These are phyloP conservation scores for Diplotaxis tenuifolia DNA, from an alignment of 345 rosid genomes.

Conservation along the genomic window DNA sequence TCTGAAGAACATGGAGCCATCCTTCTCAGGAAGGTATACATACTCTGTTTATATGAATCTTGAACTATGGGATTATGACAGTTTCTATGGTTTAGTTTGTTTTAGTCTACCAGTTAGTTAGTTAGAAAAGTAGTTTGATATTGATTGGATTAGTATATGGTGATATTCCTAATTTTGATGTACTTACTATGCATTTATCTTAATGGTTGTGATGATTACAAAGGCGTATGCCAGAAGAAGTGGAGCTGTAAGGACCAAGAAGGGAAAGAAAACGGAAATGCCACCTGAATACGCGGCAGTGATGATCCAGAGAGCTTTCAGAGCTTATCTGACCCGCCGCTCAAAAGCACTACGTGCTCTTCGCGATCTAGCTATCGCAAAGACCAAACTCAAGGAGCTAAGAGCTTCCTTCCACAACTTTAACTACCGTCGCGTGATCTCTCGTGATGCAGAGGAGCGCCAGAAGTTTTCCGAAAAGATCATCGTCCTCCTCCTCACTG, in stretches of 20 bases:
- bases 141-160: background rate
- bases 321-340: conserved; percentile 76
- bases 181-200: background rate
- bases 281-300: conserved; percentile 75
- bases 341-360: conserved; percentile 83
- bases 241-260: conserved; percentile 46
- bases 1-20: conserved; percentile 48
- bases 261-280: conserved; percentile 82
- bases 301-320: conserved; percentile 75
- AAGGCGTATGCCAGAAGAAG: conserved; percentile 82
- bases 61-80: background rate
- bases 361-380: conserved; percentile 87
- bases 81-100: background rate
- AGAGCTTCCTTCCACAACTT: conserved; percentile 73
- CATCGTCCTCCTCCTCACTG: conserved; percentile 87
- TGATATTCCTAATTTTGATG: background rate
- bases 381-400: conserved; percentile 85
- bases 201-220: background rate
- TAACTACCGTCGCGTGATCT: conserved; percentile 66
- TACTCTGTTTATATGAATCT: conserved; percentile 6
- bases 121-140: background rate
- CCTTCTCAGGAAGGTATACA: conserved; percentile 63
- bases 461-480: conserved; percentile 82
- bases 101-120: background rate
- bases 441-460: conserved; percentile 77